Evolutionary conservation across 495 filamentous ascomycete species (phyloP), one percentile per base, ranked within the genome.

Genomic region (Talaromyces adpressus): DNA sequence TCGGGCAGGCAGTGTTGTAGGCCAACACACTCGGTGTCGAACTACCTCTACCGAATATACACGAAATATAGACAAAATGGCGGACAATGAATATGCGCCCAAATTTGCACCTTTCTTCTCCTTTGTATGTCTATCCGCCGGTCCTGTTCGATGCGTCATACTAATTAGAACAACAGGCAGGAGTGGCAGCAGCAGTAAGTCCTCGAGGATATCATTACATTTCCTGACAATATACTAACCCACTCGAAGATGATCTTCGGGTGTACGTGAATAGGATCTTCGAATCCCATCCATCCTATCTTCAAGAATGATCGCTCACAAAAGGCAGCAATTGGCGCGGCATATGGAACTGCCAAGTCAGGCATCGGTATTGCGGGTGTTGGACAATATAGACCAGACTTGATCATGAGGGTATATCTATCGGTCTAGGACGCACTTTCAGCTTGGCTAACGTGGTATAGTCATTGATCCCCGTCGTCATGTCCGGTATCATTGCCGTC

Each of bases 401-500:
- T 99, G 68, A 98, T 98, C 74, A 99, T 99, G 94, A 99, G 97
- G 88, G 92, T 86, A 27, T 27, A 27, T 27, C 5, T 27, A 27
- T 27, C 27, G 27, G 27, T 27, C 27, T 4, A 27, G 27, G 27
- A 27, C 27, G 27, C 27, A 27, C 27, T 27, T 27, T 27, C 5
- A 57, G n/a, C 6, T 39, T 18, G 25, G 52, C 66, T 67, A 62
- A 69, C 49, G 27, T 29, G 14, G 16, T 25, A 51, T 66, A 93
- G 92, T 96, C 90, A 56, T 81, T 97, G 41, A 93, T 95, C 70
- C 94, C 93, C 61, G 93, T 98, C 66, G 91, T 99, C 80, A 99
- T 99, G 94, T 95, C 94, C 71, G 94, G 94, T 83, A 99, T 99
- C 72, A 92, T 99, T 68, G 94, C 94, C 39, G 95, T 99, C 66